A percentile compares a stretch with the other conserved stretches of the same genome.
phyloP scores from a whole-genome alignment of 2,329 filamentous ascomycete genomes.

The Diplodia mutila region DNA sequence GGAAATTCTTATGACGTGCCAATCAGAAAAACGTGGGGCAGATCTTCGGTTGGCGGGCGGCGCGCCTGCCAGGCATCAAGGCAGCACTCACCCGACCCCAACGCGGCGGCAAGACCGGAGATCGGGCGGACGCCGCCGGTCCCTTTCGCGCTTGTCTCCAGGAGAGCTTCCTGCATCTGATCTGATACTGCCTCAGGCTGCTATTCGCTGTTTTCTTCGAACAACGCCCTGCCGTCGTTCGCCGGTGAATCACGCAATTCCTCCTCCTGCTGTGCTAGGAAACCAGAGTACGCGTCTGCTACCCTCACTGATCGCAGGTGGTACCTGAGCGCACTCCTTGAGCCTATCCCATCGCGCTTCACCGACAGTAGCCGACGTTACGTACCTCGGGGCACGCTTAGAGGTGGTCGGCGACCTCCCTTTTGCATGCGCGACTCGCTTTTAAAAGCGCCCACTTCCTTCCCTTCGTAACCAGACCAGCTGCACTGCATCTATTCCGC shows the following conservation, averaged over 20 bases:
- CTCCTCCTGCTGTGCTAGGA: slow-evolving; percentile 7
- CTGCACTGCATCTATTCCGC: neutral
- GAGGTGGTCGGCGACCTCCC: slow-evolving; percentile 21
- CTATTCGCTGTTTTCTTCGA: neutral
- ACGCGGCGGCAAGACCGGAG: neutral
- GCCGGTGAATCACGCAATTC: slow-evolving; percentile 20
- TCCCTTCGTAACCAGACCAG: neutral
- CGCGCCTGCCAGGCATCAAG: neutral
- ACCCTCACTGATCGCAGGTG: slow-evolving; percentile 14
- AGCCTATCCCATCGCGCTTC: slow-evolving; percentile 8
- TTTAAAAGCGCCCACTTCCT: neutral
- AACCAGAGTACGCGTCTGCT: slow-evolving; percentile 17
- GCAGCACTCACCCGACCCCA: neutral
- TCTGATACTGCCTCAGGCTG: neutral
- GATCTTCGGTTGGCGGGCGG: neutral
- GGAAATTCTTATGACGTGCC: slow-evolving; percentile 18
- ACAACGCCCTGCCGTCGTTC: neutral
- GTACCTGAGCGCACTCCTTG: slow-evolving; percentile 19
- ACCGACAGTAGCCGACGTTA: slow-evolving; percentile 23
- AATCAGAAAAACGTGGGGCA: slow-evolving; percentile 7
- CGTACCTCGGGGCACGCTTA: slow-evolving; percentile 12
- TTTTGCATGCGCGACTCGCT: neutral
- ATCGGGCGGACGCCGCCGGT: neutral
- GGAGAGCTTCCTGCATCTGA: neutral
- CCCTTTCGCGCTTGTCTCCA: neutral